Evolutionary conservation across 2,329 filamentous ascomycete species (phyloP), one percentile per base, ranked within the genome.

Genomic region (Phyllosticta ampelicida): DNA sequence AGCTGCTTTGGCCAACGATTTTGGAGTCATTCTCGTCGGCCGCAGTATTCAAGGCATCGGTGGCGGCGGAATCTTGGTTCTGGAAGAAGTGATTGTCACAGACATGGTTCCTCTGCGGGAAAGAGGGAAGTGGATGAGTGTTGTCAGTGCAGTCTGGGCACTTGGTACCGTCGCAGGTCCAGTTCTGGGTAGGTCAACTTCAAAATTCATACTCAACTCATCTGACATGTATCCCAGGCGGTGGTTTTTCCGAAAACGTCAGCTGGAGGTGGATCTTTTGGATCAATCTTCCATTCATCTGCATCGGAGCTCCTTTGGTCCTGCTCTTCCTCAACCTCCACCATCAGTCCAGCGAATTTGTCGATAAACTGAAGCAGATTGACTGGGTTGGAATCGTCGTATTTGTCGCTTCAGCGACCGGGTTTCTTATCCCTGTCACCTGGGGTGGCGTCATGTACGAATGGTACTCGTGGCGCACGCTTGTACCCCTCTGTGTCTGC

Each of bases 381-480:
- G 85, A 89, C 65, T 88, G 81, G 77, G 56, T 82, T 29, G 86
- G 86, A 1, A 78, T 80, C 4, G 62, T 79, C 0, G 65, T 89
- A 3, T 87, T 89, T 65, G 74, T 86, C 18, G 78, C 73, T 11
- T 79, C 80, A 13, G 75, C 77, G 11, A 82, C 82, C 0, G 78
- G 77, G 20, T 80, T 86, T 64, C 68, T 86, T 48, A 81, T 86
- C 51, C 80, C 82, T 0, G 66, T 86, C 3, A 84, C 82, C 1
- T 85, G 82, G 76, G 86, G 84, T 9, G 85, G 84, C 44, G 77
- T 86, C 9, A 80, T 84, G 71, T 87, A 86, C 65, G 65, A 76
- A 0, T 89, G 85, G 86, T 67, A 72, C 51, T 82, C 78, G 3
- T 86, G 80, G 77, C 75, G 77, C 1, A 85, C 83, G 0, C 71